Evolutionary conservation across 306 rosid species (phyloP), one percentile per base, ranked within the genome.

Genomic region (Macrotyloma uniflorum): DNA sequence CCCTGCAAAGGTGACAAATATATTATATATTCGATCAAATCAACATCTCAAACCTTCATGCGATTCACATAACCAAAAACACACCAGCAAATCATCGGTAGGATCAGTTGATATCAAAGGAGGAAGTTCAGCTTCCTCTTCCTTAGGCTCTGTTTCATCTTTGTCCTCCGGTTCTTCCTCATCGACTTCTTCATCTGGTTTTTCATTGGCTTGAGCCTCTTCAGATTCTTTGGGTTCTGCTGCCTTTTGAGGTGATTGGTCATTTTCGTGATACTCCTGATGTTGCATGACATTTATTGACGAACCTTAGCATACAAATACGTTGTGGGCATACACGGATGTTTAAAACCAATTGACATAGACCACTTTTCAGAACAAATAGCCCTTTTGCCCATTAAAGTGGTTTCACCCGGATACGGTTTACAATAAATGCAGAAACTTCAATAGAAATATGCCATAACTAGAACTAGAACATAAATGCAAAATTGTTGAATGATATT

Each of bases 21-120:
- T 7, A 5, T 57, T 30, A 35, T 23, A 79, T 33, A 36, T 55
- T 50, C 38, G 22, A 5, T 72, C 81, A 73, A 77, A 74, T 50
- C 36, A 64, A 76, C 77, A 53, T 58, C 59, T 78, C 13, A 76
- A 70, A 43, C 63, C 49, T 38, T 62, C 43, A 71, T 38, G 36
- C 8, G 23, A 72, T 32, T 35, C 43, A 76, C 16, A 64, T 61
- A 43, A 66, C 51, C 36, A 62, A 54, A 40, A 72, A 66, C 82
- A 20, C 74, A 95, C 99, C 87, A 95, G 86, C 49, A 95, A 80
- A 84, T 95, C 99, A 20, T 85, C 80, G 33, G 81, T 76, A 22
- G 68, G 83, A 18, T 87, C 88, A 10, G 92, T 86, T 78, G 91
- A 80, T 86, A 93, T 88, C 84, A 95, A 73, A 15, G 93, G 92